phyloP scores from a whole-genome alignment of 2,329 filamentous ascomycete species.

The Pseudocercospora musae region DNA sequence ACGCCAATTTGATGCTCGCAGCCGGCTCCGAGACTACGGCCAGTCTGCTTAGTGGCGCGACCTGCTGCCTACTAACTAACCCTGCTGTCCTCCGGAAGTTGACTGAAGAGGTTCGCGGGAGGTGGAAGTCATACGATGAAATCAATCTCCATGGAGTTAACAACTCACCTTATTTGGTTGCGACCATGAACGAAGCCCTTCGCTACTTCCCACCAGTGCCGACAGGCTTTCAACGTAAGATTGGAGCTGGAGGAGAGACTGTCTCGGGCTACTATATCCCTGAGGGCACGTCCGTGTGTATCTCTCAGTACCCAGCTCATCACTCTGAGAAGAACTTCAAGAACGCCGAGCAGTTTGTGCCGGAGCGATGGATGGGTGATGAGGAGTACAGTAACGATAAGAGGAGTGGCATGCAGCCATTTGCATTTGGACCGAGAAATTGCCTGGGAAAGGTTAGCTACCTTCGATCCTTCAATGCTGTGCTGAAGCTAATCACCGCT shows the following conservation, averaged over 20 bases:
- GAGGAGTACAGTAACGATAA: slow-evolving; percentile 30
- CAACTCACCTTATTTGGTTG: slow-evolving; percentile 39
- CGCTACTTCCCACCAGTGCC: slow-evolving; percentile 47
- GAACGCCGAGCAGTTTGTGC: slow-evolving; percentile 27
- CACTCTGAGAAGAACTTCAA: slow-evolving; percentile 28
- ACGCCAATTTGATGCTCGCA: slow-evolving; percentile 48
- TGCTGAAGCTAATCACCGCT: neutral
- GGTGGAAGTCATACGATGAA: slow-evolving; percentile 35
- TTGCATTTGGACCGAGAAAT: slow-evolving; percentile 33
- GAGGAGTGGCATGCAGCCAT: slow-evolving; percentile 30
- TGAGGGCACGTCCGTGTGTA: slow-evolving; percentile 27
- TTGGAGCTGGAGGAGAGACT: slow-evolving; percentile 26
- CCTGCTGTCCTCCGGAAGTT: slow-evolving; percentile 39
- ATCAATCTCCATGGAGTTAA: slow-evolving; percentile 28
- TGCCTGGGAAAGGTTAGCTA: slow-evolving; percentile 22
- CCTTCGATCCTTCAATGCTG: neutral
- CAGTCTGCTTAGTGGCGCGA: slow-evolving; percentile 42
- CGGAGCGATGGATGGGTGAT: slow-evolving; percentile 33
- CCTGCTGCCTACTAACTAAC: slow-evolving; percentile 43
- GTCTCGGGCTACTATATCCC: slow-evolving; percentile 32
- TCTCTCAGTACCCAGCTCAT: slow-evolving; percentile 27
- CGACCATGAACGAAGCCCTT: slow-evolving; percentile 45
- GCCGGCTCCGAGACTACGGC: slow-evolving; percentile 54
- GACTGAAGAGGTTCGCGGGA: slow-evolving; percentile 40
- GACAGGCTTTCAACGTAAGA: slow-evolving; percentile 34